A percentile compares a stretch with the other conserved stretches of the same genome.
Evolutionary conservation across 2,329 filamentous ascomycete genomes (phyloP).

Genomic region (Colletotrichum orbiculare): DNA sequence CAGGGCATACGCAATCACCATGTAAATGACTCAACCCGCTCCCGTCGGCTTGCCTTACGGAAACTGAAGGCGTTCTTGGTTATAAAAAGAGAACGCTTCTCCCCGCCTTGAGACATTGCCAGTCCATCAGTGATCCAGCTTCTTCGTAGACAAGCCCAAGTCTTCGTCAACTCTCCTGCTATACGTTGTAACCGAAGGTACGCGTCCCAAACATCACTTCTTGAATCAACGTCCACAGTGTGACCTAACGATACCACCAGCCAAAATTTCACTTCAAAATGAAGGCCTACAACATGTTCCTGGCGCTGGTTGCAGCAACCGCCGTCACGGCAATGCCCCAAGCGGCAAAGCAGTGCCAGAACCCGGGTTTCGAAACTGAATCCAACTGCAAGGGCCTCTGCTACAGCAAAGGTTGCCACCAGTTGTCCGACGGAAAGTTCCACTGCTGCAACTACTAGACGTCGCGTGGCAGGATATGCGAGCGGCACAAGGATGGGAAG

Average conservation of each 20-base stretch:
- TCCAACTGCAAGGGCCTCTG: slow-evolving; percentile 7
- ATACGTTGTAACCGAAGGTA: neutral
- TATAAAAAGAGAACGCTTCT: too few relatives aligned
- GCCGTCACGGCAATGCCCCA: neutral
- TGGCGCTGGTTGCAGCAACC: neutral
- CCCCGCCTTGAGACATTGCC: fast-evolving
- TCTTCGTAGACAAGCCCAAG: too few relatives aligned
- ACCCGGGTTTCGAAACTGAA: neutral
- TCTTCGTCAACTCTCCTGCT: too few relatives aligned
- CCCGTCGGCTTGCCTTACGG: too few relatives aligned
- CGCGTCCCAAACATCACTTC: neutral
- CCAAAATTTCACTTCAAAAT: neutral
- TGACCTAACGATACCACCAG: neutral
- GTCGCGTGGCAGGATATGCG: too few relatives aligned
- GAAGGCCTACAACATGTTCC: neutral
- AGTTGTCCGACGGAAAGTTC: neutral
- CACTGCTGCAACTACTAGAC: slow-evolving; percentile 11
- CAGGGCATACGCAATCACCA: too few relatives aligned
- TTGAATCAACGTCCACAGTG: neutral
- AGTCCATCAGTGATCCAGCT: too few relatives aligned
- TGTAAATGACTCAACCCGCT: too few relatives aligned
- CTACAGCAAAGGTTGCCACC: slow-evolving; percentile 13
- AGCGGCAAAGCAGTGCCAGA: slow-evolving; percentile 7
- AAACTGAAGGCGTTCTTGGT: too few relatives aligned
- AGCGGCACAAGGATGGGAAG: neutral